phyloP scores from a whole-genome alignment of 345 rosid species.

The Brassica nigra region DNA sequence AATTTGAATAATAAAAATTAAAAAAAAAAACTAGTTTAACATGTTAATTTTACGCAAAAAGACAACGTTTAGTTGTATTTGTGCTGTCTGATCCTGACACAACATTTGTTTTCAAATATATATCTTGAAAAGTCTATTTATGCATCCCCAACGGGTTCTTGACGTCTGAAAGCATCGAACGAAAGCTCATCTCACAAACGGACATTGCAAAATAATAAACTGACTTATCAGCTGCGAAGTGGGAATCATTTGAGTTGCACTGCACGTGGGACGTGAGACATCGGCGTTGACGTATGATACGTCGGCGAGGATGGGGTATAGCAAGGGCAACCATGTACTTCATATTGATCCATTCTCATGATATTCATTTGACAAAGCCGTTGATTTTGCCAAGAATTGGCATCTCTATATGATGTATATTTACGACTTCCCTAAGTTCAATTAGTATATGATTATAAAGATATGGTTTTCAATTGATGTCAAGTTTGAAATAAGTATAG shows the following conservation, averaged over 20 bases:
- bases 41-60: too few species aligned
- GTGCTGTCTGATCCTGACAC: too few species aligned
- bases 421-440: conserved; percentile 1
- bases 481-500: conserved; percentile 12
- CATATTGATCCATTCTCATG: neutral
- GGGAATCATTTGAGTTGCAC: conserved; percentile 36
- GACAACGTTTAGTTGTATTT: too few species aligned
- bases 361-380: conserved; percentile 1
- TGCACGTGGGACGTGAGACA: conserved; percentile 27
- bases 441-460: neutral
- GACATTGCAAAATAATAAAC: neutral
- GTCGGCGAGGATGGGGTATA: neutral
- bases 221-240: neutral
- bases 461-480: conserved; percentile 1
- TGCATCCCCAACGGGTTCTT: too few species aligned
- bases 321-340: conserved; percentile 14
- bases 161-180: neutral
- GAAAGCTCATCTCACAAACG: neutral
- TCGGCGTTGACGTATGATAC: conserved; percentile 32
- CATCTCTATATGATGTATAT: conserved; percentile 11
- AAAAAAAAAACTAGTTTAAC: too few species aligned
- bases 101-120: too few species aligned
- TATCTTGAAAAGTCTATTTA: too few species aligned
- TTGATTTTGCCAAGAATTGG: conserved; percentile 1
- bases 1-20: too few species aligned